Conservation (phyloP, 352 stramenopile species). For the Globisporangium alternatum region DNA sequence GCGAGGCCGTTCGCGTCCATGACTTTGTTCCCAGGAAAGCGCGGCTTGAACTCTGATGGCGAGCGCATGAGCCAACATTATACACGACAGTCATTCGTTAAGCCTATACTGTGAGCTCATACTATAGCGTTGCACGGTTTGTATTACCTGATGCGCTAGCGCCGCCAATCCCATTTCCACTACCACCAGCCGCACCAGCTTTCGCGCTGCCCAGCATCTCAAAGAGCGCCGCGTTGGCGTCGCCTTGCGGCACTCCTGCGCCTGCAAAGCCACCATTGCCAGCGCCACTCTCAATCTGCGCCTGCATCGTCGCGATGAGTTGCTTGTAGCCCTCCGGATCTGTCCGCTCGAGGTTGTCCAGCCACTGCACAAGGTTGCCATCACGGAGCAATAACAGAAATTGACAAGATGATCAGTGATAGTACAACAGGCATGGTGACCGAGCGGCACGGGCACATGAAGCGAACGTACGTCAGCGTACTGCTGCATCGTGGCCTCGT, state of each 20-base stretch:
- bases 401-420: not conserved
- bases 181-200: not conserved
- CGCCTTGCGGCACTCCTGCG: constrained; percentile 14
- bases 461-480: constrained; percentile 55
- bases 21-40: constrained; percentile 69
- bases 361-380: constrained; percentile 33
- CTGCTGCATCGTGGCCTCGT: constrained; percentile 63
- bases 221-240: constrained; percentile 38
- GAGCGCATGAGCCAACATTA: not conserved
- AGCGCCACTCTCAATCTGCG: constrained; percentile 35
- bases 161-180: not conserved
- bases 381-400: not conserved
- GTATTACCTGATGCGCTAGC: constrained; percentile 4
- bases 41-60: constrained; percentile 44
- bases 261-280: not conserved
- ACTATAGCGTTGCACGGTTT: not conserved
- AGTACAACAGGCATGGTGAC: not conserved
- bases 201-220: constrained; percentile 37
- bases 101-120: not conserved
- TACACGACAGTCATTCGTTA: constrained; percentile 4
- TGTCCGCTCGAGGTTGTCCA: constrained; percentile 68
- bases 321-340: constrained; percentile 65
- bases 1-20: constrained; percentile 61
- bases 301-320: constrained; percentile 65
- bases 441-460: not conserved